phyloP scores from a whole-genome alignment of 2,329 filamentous ascomycete species.

The Colletotrichum lini region DNA sequence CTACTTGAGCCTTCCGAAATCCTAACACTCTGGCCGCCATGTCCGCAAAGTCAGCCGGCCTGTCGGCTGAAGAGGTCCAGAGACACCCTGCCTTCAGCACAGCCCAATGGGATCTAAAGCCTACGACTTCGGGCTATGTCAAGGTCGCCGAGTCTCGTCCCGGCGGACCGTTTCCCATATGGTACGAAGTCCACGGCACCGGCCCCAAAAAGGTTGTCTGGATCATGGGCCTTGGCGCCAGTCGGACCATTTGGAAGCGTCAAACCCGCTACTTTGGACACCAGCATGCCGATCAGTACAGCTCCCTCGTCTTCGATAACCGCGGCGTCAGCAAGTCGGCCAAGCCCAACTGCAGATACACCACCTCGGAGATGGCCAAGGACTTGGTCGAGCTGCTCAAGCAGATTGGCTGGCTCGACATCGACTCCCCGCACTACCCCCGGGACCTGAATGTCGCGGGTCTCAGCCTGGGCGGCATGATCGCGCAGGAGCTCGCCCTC shows the following conservation, averaged over 20 bases:
- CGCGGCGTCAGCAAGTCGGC: constrained; percentile 77
- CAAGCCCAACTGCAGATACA: constrained; percentile 76
- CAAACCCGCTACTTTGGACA: constrained; percentile 79
- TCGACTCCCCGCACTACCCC: constrained; percentile 42
- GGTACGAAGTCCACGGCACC: constrained; percentile 31
- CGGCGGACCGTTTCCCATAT: constrained; percentile 26
- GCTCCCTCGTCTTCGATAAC: constrained; percentile 76
- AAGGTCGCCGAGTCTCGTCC: constrained; percentile 15
- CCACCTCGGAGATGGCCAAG: constrained; percentile 79
- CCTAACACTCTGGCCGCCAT: neutral
- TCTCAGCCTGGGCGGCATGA: constrained; percentile 82
- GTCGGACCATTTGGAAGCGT: constrained; percentile 56
- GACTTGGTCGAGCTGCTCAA: constrained; percentile 73
- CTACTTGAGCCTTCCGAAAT: neutral
- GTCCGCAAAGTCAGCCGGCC: neutral
- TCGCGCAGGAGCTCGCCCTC: constrained; percentile 74
- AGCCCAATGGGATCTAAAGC: constrained; percentile 18
- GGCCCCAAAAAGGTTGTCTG: constrained; percentile 26
- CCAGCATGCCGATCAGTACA: constrained; percentile 69
- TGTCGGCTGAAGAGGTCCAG: constrained; percentile 16
- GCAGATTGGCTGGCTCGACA: constrained; percentile 69
- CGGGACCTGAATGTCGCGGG: constrained; percentile 72
- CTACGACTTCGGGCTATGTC: constrained; percentile 9
- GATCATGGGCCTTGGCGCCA: constrained; percentile 36
- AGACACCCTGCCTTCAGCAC: constrained; percentile 27